A percentile compares a stretch with the other conserved stretches of the same genome.
These are phyloP conservation scores for Xylaria digitata DNA, from an alignment of 2,329 filamentous ascomycete species.

Conservation along the genomic window DNA sequence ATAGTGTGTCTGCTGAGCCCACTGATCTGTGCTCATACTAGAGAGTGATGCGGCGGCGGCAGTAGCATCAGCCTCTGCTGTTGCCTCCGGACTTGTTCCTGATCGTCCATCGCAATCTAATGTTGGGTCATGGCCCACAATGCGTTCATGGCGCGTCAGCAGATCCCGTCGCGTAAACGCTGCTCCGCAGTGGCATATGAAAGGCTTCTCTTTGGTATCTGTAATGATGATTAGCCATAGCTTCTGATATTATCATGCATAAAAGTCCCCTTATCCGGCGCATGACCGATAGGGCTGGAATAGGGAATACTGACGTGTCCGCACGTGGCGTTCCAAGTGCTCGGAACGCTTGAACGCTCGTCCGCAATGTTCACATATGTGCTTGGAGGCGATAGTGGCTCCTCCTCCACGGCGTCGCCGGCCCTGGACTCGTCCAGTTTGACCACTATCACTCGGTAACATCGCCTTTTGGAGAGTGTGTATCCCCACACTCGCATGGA, in stretches of 20 bases:
- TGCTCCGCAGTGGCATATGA: slow-evolving; percentile 10
- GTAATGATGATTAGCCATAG: background rate
- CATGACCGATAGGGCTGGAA: too few relatives aligned
- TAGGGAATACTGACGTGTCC: slow-evolving; percentile 4
- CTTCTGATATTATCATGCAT: background rate
- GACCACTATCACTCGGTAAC: slow-evolving; percentile 6
- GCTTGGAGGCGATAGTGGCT: slow-evolving; percentile 3
- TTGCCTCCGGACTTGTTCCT: background rate
- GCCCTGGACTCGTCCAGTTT: background rate
- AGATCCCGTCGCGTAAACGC: slow-evolving; percentile 24
- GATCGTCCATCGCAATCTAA: background rate
- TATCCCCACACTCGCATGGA: background rate
- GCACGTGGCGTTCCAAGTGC: slow-evolving; percentile 16
- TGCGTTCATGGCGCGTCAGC: slow-evolving; percentile 17
- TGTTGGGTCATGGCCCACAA: slow-evolving; percentile 2
- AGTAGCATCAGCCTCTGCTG: slow-evolving; percentile 2
- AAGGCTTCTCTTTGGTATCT: slow-evolving; percentile 26
- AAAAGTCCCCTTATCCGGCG: too few relatives aligned
- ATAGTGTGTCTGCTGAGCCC: slow-evolving; percentile 16
- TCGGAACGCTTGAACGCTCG: slow-evolving; percentile 18
- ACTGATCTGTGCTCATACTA: slow-evolving; percentile 9
- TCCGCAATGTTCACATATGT: background rate
- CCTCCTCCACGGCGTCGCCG: slow-evolving; percentile 10
- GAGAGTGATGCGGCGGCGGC: slow-evolving; percentile 19
- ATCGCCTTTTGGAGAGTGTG: background rate